Base-by-base conservation (phyloP, 257 asterid species). In the Nyctanthes arbortristis region DNA sequence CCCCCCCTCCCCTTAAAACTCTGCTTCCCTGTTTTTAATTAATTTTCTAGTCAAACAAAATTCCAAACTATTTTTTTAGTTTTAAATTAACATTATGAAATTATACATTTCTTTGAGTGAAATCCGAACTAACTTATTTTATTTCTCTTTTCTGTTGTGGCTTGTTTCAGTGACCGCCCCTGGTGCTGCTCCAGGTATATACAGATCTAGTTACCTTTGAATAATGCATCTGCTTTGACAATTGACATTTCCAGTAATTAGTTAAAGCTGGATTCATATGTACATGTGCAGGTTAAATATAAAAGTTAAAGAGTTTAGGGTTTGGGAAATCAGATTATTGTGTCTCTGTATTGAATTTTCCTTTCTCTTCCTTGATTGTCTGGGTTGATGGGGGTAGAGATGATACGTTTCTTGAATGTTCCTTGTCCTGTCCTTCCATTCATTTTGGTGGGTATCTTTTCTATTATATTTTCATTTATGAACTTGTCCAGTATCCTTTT, bases 141-240 rank as follows among this genome's bases (percentile, higher is more conserved):
- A n/a, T 10, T 24, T 76, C 55, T 55, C 66, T 0, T 70, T 55
- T 70, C 6, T n/a, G 22, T 20, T 6, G 2, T 22, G 18, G 16
- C 27, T 20, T 22, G 2, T 0, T 49, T 36, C 90, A 89, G 96
- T 85, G 87, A 82, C 70, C 73, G 5, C 27, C 22, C 7, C 71
- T n/a, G 87, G 77, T 45, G 84, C 81, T 68, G 84, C 90, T 14
- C 94, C 96, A 69, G 96, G 96, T 89, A 84, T 32, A 68, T 65
- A 36, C 49, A 61, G 79, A 74, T 80, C 76, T 30, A 45, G 37
- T 47, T 12, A 33, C 55, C 69, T 57, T 62, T 45, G 12, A 40
- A 36, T 31, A 30, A 33, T 37, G 55, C 7, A 25, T 1, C 14
- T 39, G 14, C 47, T 39, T 39, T 39, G 18, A 39, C 47, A n/a